Evolutionary conservation across 345 rosid species (phyloP).

Genomic region (Jatropha curcas): DNA sequence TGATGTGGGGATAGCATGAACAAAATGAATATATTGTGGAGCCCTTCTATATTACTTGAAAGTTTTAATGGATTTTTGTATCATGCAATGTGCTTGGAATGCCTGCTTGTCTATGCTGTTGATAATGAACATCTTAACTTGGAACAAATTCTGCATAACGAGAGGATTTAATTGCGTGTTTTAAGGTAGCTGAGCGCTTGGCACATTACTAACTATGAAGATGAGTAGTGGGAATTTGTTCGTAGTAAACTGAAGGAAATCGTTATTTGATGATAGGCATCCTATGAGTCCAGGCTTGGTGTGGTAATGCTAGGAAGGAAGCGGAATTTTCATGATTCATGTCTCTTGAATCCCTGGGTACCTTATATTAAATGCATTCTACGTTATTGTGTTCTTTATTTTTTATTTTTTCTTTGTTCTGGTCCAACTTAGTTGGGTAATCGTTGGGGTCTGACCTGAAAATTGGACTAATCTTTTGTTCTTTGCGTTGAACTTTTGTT

Average conservation of each 20-base stretch:
- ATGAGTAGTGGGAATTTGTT: neutral
- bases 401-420: no score
- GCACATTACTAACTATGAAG: neutral
- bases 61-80: neutral
- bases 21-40: neutral
- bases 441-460: no score
- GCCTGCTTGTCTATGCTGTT: neutral
- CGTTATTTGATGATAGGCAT: no score
- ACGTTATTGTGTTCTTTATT: no score
- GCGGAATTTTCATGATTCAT: neutral
- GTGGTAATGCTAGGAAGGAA: neutral
- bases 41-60: neutral
- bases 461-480: no score
- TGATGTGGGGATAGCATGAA: neutral
- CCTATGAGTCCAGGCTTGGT: neutral
- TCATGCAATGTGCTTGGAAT: neutral
- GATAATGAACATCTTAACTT: conserved; percentile 1
- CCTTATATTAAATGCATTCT: no score
- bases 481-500: no score
- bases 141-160: neutral
- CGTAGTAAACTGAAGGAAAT: neutral
- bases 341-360: no score
- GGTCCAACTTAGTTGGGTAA: no score
- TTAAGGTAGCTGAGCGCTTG: neutral
- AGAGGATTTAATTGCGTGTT: neutral